phyloP scores from a whole-genome alignment of 1,139 yeast genomes.

The Hansenula lynferdii region DNA sequence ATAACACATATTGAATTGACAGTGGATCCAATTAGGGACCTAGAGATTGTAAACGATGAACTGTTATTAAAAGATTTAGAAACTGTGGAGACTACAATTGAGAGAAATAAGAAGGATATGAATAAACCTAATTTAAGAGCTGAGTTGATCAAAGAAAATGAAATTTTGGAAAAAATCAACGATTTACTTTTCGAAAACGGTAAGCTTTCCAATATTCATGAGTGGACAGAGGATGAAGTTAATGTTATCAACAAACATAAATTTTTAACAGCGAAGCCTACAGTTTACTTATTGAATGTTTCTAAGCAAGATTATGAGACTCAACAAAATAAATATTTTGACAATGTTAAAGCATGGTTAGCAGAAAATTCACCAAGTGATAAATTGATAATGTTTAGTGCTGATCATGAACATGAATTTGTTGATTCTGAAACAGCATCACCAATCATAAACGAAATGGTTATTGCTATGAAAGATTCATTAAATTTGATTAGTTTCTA shows the following conservation, averaged over 20 bases:
- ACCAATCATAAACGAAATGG: conserved; percentile 30
- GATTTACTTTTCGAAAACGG: conserved; percentile 55
- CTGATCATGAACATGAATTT: conserved; percentile 45
- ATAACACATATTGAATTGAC: conserved; percentile 65
- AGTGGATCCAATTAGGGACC: conserved; percentile 63
- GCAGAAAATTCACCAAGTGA: conserved; percentile 49
- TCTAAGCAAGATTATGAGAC: conserved; percentile 47
- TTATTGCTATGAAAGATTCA: conserved; percentile 60
- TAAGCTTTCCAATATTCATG: conserved; percentile 35
- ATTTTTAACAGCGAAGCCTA: conserved; percentile 67
- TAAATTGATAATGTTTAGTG: conserved; percentile 54
- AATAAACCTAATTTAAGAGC: conserved; percentile 32
- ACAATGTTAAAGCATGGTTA: conserved; percentile 47
- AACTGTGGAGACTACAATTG: conserved; percentile 52
- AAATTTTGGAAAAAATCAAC: conserved; percentile 41
- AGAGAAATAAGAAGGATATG: conserved; percentile 37
- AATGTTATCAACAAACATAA: conserved; percentile 54
- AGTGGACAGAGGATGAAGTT: conserved; percentile 55
- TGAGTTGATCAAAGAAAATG: conserved; percentile 37
- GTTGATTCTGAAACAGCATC: conserved; percentile 25
- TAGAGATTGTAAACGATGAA: conserved; percentile 67
- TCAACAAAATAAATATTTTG: conserved; percentile 41
- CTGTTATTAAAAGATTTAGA: conserved; percentile 69
- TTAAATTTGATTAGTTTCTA: conserved; percentile 77
- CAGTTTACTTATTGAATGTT: conserved; percentile 57